phyloP scores from a whole-genome alignment of 148 eudicot genomes.

The Mesembryanthemum crystallinum region DNA sequence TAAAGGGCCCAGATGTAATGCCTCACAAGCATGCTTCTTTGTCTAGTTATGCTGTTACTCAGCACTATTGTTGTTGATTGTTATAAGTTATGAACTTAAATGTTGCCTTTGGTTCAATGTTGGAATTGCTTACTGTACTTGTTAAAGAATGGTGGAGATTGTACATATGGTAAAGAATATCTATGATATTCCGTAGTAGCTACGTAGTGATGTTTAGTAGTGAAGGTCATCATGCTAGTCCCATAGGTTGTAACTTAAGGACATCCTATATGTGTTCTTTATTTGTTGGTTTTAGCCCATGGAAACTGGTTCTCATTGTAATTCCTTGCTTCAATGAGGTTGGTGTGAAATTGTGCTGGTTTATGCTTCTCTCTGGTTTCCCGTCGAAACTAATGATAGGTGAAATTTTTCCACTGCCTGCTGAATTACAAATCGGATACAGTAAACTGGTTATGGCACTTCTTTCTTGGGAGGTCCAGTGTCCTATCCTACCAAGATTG shows the following conservation, averaged over 20 bases:
- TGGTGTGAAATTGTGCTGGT: background rate
- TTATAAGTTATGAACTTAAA: background rate
- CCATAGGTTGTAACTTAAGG: background rate
- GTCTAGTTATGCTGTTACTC: background rate
- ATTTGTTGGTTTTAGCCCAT: background rate
- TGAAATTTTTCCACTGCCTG: background rate
- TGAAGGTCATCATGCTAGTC: background rate
- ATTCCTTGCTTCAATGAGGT: background rate
- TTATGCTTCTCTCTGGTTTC: background rate
- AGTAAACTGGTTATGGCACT: background rate
- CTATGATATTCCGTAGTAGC: background rate
- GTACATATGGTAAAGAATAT: too few species aligned
- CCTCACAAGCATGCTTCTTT: background rate
- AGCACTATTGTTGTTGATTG: background rate
- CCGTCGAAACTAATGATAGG: background rate
- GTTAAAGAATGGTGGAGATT: background rate
- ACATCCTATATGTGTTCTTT: background rate
- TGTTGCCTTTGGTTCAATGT: background rate
- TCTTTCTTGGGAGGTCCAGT: background rate
- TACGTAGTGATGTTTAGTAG: background rate
- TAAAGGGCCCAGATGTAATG: background rate
- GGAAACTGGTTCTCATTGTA: background rate
- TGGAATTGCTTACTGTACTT: background rate
- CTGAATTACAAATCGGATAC: background rate
- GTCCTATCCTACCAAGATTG: background rate